Conservation (phyloP, 1,284 basidiomycete genomes). For the Heliocybe sulcata region DNA sequence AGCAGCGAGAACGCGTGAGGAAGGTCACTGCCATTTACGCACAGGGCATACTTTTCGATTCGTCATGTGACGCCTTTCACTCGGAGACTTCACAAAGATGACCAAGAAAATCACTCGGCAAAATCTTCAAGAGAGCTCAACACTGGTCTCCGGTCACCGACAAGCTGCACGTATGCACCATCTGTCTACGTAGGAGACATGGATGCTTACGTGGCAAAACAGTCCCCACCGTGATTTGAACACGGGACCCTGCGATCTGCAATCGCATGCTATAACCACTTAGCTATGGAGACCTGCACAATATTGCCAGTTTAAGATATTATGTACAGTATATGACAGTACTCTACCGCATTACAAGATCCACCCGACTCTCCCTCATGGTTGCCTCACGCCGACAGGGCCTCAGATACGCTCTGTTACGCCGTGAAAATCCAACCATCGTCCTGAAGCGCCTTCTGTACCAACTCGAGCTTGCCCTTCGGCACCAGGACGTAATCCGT, state of each 20-base stretch:
- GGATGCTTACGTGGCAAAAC: not conserved
- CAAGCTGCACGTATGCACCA: no score
- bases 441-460: conserved; percentile 29
- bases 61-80: not conserved
- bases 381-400: no score
- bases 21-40: not conserved
- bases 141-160: no score
- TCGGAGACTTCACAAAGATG: not conserved
- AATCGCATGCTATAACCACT: conserved; percentile 17
- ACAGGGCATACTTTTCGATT: not conserved
- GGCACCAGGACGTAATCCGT: conserved; percentile 57
- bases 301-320: no score
- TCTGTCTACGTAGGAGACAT: no score
- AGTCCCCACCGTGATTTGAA: conserved; percentile 17
- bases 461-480: conserved; percentile 30
- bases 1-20: not conserved
- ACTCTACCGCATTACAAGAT: no score
- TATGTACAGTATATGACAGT: no score
- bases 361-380: no score
- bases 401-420: not conserved
- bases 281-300: conserved; percentile 8
- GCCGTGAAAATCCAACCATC: conserved; percentile 38
- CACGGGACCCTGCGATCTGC: conserved; percentile 17
- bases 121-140: no score
- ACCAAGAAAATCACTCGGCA: no score